A percentile compares a stretch with the other conserved stretches of the same genome.
Conservation (phyloP, 257 asterid species). For the Haberlea rhodopensis region DNA sequence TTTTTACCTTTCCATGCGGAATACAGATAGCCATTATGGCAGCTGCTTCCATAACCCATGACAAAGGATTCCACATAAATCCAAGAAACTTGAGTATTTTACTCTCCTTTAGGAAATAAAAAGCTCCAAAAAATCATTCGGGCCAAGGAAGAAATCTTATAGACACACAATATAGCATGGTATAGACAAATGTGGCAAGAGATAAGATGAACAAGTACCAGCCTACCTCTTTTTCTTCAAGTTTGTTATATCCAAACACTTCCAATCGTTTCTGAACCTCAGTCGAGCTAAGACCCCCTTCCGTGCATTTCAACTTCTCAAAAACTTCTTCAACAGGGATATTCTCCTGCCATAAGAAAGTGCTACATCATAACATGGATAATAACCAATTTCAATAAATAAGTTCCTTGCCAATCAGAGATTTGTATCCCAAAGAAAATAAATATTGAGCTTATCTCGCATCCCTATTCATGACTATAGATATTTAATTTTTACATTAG, state of each 20-base stretch:
- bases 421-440: neutral
- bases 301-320: slow-evolving; percentile 43
- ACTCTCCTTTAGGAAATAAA: slow-evolving; percentile 42
- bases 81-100: slow-evolving; percentile 67
- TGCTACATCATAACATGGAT: neutral
- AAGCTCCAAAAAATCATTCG: slow-evolving; percentile 1
- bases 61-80: slow-evolving; percentile 77
- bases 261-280: slow-evolving; percentile 45
- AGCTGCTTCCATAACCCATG: slow-evolving; percentile 87
- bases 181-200: neutral
- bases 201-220: neutral
- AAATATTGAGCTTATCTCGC: neutral
- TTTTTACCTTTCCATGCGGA: slow-evolving; percentile 57
- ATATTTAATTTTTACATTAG: no score
- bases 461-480: neutral
- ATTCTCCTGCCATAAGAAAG: slow-evolving; percentile 40
- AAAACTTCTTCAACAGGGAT: slow-evolving; percentile 67
- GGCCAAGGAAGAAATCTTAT: neutral
- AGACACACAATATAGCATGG: neutral
- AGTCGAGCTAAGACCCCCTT: slow-evolving; percentile 46
- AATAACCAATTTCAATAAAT: neutral
- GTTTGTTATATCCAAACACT: slow-evolving; percentile 62
- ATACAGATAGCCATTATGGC: slow-evolving; percentile 64
- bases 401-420: neutral
- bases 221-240: slow-evolving; percentile 77